These are phyloP conservation scores for Urtica urens DNA, from an alignment of 306 rosid genomes.

Conservation along the genomic window DNA sequence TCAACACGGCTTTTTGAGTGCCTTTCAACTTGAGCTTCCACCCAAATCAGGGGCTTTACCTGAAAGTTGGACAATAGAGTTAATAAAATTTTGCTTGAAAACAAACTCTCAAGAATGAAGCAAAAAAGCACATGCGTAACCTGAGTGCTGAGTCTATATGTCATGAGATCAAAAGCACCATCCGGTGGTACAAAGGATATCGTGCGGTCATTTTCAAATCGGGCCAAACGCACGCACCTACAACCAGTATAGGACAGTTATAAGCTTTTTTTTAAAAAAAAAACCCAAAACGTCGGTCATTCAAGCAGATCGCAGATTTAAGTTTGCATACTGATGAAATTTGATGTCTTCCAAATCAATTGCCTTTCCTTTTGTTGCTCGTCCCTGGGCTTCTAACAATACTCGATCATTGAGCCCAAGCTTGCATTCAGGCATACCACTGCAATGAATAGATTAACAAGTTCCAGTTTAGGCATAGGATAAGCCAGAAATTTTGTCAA, in stretches of 20 bases:
- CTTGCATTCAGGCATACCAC: constrained; percentile 99
- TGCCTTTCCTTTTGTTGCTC: constrained; percentile 89
- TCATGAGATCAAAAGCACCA: constrained; percentile 98
- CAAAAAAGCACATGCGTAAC: constrained; percentile 23
- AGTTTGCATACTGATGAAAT: constrained; percentile 91
- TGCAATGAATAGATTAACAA: constrained; percentile 31
- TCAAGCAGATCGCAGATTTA: constrained; percentile 20
- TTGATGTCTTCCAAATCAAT: constrained; percentile 98
- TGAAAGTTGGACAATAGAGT: constrained; percentile 23
- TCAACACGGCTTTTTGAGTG: constrained; percentile 94
- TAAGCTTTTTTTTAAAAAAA: neutral
- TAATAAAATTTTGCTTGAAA: neutral
- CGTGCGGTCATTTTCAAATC: constrained; percentile 97
- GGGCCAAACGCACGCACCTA: constrained; percentile 99
- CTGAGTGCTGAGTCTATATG: constrained; percentile 94
- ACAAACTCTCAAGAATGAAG: neutral
- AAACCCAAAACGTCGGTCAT: neutral
- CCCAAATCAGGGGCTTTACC: constrained; percentile 95
- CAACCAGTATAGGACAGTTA: constrained; percentile 17
- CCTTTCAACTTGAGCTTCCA: constrained; percentile 92
- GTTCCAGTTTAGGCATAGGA: neutral
- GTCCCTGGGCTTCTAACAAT: constrained; percentile 91
- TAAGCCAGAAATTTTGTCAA: neutral
- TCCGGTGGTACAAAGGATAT: constrained; percentile 97
- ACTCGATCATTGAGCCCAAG: constrained; percentile 93